Conservation (phyloP, 2,329 filamentous ascomycete species). For the Sphaerulina vaccinii region DNA sequence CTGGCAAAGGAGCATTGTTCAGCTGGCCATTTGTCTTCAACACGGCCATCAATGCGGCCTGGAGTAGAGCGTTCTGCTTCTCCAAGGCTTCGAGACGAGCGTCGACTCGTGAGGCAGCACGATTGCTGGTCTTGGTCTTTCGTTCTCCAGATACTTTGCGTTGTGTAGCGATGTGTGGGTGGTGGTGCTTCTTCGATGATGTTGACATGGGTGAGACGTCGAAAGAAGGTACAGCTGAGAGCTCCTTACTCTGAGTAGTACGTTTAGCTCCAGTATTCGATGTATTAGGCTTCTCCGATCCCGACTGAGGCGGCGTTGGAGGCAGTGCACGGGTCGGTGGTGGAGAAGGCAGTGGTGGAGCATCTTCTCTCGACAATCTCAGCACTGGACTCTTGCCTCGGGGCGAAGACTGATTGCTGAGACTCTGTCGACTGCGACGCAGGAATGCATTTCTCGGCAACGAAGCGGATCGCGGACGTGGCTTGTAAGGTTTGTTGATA, state of each 20-base stretch:
- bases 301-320: constrained; percentile 37
- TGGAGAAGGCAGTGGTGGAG: constrained; percentile 35
- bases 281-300: constrained; percentile 26
- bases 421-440: constrained; percentile 25
- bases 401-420: constrained; percentile 21
- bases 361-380: constrained; percentile 20
- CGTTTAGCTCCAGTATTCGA: constrained; percentile 18
- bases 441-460: constrained; percentile 26
- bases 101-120: constrained; percentile 28
- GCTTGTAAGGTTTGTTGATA: constrained; percentile 29
- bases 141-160: constrained; percentile 9
- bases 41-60: constrained; percentile 43
- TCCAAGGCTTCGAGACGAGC: constrained; percentile 41
- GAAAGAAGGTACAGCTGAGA: constrained; percentile 27
- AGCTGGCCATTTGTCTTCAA: constrained; percentile 39
- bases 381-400: constrained; percentile 17
- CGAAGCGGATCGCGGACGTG: constrained; percentile 35
- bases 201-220: constrained; percentile 25
- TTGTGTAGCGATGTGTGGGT: constrained; percentile 29
- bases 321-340: constrained; percentile 36
- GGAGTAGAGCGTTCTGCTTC: constrained; percentile 41
- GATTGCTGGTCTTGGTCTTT: constrained; percentile 15
- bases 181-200: constrained; percentile 16
- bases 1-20: constrained; percentile 31
- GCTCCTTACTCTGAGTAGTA: constrained; percentile 25